Evolutionary conservation across 2,329 filamentous ascomycete species (phyloP), one percentile per base, ranked within the genome.

Genomic region (Neofusicoccum laricinum): DNA sequence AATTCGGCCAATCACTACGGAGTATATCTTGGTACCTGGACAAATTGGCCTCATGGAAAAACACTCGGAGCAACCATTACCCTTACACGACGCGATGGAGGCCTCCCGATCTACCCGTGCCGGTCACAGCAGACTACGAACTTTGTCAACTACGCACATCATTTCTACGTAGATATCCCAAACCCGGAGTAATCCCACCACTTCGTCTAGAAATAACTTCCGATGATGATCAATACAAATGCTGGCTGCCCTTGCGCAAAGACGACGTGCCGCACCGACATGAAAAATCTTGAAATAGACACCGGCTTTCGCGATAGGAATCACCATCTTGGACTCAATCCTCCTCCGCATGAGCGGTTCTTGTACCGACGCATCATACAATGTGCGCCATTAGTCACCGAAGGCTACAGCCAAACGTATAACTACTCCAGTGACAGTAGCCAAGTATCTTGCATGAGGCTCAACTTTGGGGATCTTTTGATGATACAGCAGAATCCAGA

Each of bases 41-140:
- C 67, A 1, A 71, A 77, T 58, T 75, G 71, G 71, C 72, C 71
- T 8, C 64, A 69, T 30, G 36, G 36, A 11, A 11, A 11, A 38
- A 38, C 11, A 12, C 10, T 38, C 10, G 36, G 36, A 38, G 36
- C 36, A 38, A 38, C 36, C 7, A 65, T 77, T 14, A 78, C 77
- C 0, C 65, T 77, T 0, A 69, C 64, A 0, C 66, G 67, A 4
- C 62, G 64, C 1, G 67, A 75, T 53, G 77, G 72, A 2, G 72
- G 68, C 19, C 51, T 78, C 1, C 64, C 77, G 15, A 72, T 75
- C 30, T 72, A 74, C 3, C n/a, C n/a, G n/a, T n/a, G n/a, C n/a
- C n/a, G n/a, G 25, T 4, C 25, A 30, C 5, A 30, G 25, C 5
- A 6, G 25, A 30, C 25, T 4, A 6, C 25, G 25, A 30, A 6